A percentile compares a stretch with the other conserved stretches of the same genome.
Evolutionary conservation across 176 grass and related monocot species (phyloP).

Genomic region (Oryza australiensis): DNA sequence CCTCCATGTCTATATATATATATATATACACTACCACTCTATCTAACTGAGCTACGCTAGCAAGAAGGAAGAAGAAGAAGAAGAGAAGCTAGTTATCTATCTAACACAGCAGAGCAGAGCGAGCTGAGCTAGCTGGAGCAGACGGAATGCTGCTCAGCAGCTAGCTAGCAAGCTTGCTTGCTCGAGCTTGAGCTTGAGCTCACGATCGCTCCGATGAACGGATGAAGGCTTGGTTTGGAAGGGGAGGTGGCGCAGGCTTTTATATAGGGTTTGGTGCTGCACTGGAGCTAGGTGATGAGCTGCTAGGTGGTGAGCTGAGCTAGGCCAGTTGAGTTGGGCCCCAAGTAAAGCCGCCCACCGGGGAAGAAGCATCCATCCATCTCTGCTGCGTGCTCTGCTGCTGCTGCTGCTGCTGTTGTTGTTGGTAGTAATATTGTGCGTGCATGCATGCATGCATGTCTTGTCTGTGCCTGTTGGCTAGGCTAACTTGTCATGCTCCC

Average conservation of each 20-base stretch:
- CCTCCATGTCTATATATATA: slow-evolving; percentile 1
- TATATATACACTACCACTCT: not conserved
- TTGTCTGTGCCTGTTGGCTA: not conserved
- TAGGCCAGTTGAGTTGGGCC: not conserved
- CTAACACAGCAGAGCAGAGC: not conserved
- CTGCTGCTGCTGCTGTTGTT: too few species aligned
- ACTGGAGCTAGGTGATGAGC: not conserved
- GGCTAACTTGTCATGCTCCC: too few species aligned
- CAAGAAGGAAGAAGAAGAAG: too few species aligned
- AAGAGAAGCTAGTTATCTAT: not conserved
- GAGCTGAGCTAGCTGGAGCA: slow-evolving; percentile 17
- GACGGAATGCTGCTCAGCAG: slow-evolving; percentile 13
- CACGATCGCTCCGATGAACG: not conserved
- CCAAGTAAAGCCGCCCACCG: not conserved
- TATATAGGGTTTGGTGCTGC: slow-evolving; percentile 87
- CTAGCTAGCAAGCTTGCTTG: not conserved
- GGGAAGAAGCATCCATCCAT: not conserved
- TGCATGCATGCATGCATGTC: slow-evolving; percentile 8
- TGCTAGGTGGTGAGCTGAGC: not conserved
- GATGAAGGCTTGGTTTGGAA: slow-evolving; percentile 35
- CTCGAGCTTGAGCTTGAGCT: not conserved
- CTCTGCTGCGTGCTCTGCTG: too few species aligned
- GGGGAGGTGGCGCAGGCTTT: slow-evolving; percentile 44
- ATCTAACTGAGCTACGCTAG: not conserved
- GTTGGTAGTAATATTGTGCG: not conserved